Conservation (phyloP, 2,329 filamentous ascomycete species). For the Penicillium aurantiogriseum region DNA sequence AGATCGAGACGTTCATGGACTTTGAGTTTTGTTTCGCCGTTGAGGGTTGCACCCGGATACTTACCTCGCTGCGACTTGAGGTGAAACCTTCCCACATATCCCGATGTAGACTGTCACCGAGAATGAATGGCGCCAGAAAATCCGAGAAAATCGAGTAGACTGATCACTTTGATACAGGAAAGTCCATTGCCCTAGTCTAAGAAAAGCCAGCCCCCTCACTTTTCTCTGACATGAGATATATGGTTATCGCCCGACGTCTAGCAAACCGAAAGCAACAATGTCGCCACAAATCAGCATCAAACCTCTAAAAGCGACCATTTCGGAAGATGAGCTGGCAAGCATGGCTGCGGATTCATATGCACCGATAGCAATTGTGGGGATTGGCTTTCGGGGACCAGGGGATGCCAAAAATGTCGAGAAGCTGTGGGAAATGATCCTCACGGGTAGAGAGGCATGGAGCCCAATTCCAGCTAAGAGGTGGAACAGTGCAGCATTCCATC, state of each 20-base stretch:
- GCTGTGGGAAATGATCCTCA: conserved; percentile 26
- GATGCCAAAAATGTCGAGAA: conserved; percentile 20
- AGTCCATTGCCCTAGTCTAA: not conserved
- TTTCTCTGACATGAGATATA: not conserved
- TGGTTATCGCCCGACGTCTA: not conserved
- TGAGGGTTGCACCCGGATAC: conserved; percentile 10
- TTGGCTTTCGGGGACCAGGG: conserved; percentile 27
- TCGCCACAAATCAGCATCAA: not conserved
- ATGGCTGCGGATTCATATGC: conserved; percentile 7
- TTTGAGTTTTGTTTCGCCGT: conserved; percentile 2
- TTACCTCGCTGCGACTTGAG: conserved; percentile 1
- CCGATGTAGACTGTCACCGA: not conserved
- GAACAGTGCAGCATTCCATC: conserved; percentile 27
- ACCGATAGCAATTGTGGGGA: conserved; percentile 29
- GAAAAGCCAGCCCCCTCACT: not conserved
- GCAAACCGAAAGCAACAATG: not conserved
- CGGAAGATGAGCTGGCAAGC: conserved; percentile 1
- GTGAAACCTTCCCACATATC: not conserved
- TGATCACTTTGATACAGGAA: not conserved
- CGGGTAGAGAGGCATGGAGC: conserved; percentile 22
- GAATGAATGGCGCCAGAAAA: not conserved
- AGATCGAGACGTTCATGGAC: not conserved
- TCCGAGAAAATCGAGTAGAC: not conserved
- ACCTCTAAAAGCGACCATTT: not conserved
- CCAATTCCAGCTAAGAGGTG: conserved; percentile 20